Percentiles rank a stretch among this genome's conserved stretches.
Conservation (phyloP, 1,284 basidiomycete genomes). For the Volvariella volvacea region DNA sequence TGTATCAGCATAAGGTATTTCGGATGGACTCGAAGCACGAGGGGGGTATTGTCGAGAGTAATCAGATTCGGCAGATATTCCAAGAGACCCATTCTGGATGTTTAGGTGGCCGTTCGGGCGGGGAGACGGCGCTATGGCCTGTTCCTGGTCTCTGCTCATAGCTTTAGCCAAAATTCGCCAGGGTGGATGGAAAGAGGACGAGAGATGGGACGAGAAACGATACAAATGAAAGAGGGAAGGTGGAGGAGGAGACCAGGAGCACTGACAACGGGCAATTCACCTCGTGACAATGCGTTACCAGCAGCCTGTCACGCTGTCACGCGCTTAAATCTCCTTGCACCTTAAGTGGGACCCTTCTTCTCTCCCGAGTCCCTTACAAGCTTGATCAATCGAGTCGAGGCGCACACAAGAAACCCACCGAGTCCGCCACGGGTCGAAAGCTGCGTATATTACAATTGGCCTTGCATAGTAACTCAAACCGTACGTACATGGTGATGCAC, state of each 20-base stretch:
- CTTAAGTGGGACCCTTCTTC: too few relatives aligned
- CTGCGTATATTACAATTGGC: too few relatives aligned
- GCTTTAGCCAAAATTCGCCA: constrained; percentile 6
- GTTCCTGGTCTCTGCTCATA: constrained; percentile 33
- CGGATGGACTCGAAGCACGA: constrained; percentile 11
- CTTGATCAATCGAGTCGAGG: too few relatives aligned
- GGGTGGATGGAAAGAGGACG: not conserved
- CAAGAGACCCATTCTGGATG: constrained; percentile 14
- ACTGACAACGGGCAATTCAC: constrained; percentile 1
- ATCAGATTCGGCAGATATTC: constrained; percentile 16
- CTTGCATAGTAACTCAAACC: too few relatives aligned
- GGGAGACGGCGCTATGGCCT: constrained; percentile 21
- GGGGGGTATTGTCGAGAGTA: constrained; percentile 10
- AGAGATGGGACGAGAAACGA: not conserved
- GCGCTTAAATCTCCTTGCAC: too few relatives aligned
- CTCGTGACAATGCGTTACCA: not conserved
- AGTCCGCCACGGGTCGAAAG: too few relatives aligned
- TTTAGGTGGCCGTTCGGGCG: constrained; percentile 19
- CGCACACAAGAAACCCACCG: too few relatives aligned
- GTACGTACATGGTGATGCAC: too few relatives aligned
- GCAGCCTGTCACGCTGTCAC: not conserved
- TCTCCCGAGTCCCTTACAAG: too few relatives aligned
- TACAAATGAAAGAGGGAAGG: not conserved
- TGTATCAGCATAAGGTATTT: constrained; percentile 26
- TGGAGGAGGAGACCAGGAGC: not conserved